Base-by-base conservation (phyloP, 441 rosid species). In the Populus hybrid region DNA sequence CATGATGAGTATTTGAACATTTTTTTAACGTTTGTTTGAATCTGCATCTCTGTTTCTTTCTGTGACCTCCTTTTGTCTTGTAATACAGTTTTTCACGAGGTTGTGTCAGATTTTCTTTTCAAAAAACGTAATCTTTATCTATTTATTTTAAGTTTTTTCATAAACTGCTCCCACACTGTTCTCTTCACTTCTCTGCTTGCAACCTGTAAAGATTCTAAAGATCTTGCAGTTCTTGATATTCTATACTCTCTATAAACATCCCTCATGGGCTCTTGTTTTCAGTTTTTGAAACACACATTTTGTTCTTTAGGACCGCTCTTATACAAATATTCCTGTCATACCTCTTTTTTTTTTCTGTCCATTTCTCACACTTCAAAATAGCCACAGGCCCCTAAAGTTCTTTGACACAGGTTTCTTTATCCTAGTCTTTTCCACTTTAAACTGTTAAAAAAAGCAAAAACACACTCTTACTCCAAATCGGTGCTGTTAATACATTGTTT, bases 51-150 rank as follows among this genome's bases (percentile, higher is more conserved):
- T 78, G 84, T 30, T 69, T 88, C 87, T 84, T 78, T 87, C 89
- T 84, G 91, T 84, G 89, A 87, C 93, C 84, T 86, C 84, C 70
- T 89, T 87, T 91, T 92, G 96, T 90, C 92, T 76, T 86, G 88
- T 87, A 89, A 83, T 84, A 86, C 86, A 86, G 84, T 84, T 87
- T 85, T 84, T 92, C 95, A 93, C 92, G 95, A 91, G 95, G 86
- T 79, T 83, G 86, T 92, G 98, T 90, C 97, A 93, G 97, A 84
- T 79, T 70, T 89, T 69, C 77, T 80, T 84, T 85, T 89, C 82
- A 81, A 84, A 77, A 78, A 75, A 12, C 61, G 4, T 64, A 79
- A 76, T 78, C 73, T 82, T 80, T 76, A 54, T 74, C 73, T 30
- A 73, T 40, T 24, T 67, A 79, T 70, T 79, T 79, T 67, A 38